These are phyloP conservation scores for Eragrostis curvula DNA, from an alignment of 176 grass and related monocot species.

Conservation along the genomic window DNA sequence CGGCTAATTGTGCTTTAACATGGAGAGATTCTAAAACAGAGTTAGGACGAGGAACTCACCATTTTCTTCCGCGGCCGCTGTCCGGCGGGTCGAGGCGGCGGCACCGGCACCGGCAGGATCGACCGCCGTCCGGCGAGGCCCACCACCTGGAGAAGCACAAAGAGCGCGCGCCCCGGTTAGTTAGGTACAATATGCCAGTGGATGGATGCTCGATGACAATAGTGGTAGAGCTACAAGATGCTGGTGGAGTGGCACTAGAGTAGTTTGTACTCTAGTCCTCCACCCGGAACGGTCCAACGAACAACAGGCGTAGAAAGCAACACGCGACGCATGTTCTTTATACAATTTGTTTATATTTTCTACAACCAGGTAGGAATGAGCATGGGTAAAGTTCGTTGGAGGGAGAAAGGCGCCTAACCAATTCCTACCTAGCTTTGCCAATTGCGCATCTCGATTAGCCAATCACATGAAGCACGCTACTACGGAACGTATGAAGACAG, in stretches of 20 bases:
- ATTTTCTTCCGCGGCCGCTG: conserved; percentile 64
- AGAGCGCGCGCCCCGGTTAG: background rate
- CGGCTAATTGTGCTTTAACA: background rate
- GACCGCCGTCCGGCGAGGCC: conserved; percentile 2
- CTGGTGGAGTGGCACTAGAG: background rate
- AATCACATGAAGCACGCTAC: conserved; percentile 24
- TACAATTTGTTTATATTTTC: background rate
- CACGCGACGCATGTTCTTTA: conserved; percentile 26
- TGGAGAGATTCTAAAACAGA: background rate
- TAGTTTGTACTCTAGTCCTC: background rate
- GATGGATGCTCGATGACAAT: background rate
- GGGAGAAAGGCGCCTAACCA: conserved; percentile 1
- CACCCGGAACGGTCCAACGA: background rate
- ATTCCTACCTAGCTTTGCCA: conserved; percentile 27
- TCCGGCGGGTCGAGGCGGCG: conserved; percentile 32
- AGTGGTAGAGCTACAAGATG: background rate
- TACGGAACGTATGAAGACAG: background rate
- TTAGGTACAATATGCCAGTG: background rate
- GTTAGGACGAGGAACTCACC: conserved; percentile 15
- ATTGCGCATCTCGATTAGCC: background rate
- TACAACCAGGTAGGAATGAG: conserved; percentile 18
- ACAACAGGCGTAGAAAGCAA: conserved; percentile 37
- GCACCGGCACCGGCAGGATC: conserved; percentile 48
- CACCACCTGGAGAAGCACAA: conserved; percentile 24
- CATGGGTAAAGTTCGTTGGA: background rate